Evolutionary conservation across 2,329 filamentous ascomycete genomes (phyloP).

Genomic region (Fusarium devonianum): DNA sequence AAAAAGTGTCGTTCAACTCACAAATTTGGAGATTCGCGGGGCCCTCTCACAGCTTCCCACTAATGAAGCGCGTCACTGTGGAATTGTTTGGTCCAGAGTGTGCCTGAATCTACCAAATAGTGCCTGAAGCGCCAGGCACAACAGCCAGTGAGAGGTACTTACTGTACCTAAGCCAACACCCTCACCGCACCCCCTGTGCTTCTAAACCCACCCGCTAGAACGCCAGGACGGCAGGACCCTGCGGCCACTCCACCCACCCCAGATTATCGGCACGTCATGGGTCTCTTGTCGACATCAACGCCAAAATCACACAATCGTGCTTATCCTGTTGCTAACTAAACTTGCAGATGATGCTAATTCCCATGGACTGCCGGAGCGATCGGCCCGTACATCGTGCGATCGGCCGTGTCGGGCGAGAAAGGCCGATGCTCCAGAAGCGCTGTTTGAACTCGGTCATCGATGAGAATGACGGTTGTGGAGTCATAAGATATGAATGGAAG

Average conservation of each 20-base stretch:
- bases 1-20: too few relatives aligned
- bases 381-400: slow-evolving; percentile 25
- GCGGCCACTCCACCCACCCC: slow-evolving; percentile 31
- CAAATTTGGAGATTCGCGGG: slow-evolving; percentile 17
- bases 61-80: slow-evolving; percentile 24
- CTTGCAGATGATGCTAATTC: too few relatives aligned
- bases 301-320: slow-evolving; percentile 42
- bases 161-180: slow-evolving; percentile 27
- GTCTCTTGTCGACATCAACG: slow-evolving; percentile 32
- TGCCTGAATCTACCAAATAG: slow-evolving; percentile 1
- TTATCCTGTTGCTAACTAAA: too few relatives aligned
- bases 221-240: slow-evolving; percentile 5
- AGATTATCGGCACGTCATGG: slow-evolving; percentile 31
- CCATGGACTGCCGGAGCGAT: slow-evolving; percentile 14
- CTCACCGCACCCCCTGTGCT: slow-evolving; percentile 4
- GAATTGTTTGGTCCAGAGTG: neutral
- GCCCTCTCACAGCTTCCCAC: slow-evolving; percentile 20
- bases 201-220: slow-evolving; percentile 21
- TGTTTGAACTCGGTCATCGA: neutral
- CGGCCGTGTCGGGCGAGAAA: slow-evolving; percentile 24
- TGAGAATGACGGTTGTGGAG: neutral
- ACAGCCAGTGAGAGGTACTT: too few relatives aligned
- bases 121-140: slow-evolving; percentile 18
- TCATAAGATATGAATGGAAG: too few relatives aligned
- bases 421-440: slow-evolving; percentile 19